phyloP scores from a whole-genome alignment of 2,329 filamentous ascomycete species.

The Aspergillus neoniger region DNA sequence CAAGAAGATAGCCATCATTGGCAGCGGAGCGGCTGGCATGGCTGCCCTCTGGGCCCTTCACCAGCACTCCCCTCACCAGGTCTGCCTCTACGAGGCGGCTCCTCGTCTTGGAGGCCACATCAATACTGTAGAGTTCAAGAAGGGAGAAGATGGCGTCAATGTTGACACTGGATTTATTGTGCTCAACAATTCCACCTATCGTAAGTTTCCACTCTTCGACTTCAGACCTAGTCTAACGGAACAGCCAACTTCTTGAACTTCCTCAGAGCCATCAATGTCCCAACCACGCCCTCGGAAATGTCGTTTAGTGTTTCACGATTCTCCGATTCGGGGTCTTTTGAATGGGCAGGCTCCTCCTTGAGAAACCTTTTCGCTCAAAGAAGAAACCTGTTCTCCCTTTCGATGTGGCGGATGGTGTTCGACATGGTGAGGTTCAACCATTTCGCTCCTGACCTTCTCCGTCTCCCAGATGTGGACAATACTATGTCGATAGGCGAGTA shows the following conservation, averaged over 20 bases:
- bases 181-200: slow-evolving; percentile 9
- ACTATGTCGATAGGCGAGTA: slow-evolving; percentile 8
- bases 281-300: slow-evolving; percentile 8
- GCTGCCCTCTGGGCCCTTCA: slow-evolving; percentile 8
- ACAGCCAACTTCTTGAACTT: slow-evolving; percentile 11
- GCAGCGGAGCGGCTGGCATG: slow-evolving; percentile 7
- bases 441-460: slow-evolving; percentile 7
- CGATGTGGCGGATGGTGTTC: slow-evolving; percentile 12
- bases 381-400: background rate
- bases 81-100: slow-evolving; percentile 6
- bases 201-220: background rate
- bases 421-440: slow-evolving; percentile 11
- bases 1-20: slow-evolving; percentile 7
- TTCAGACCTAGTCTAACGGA: background rate
- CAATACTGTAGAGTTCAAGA: slow-evolving; percentile 5
- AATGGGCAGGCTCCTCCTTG: slow-evolving; percentile 8
- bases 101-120: slow-evolving; percentile 9
- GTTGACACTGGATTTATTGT: slow-evolving; percentile 13
- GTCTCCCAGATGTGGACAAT: background rate
- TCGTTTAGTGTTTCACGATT: slow-evolving; percentile 8
- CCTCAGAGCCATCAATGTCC: background rate
- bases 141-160: background rate
- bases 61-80: slow-evolving; percentile 3
- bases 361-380: slow-evolving; percentile 3
- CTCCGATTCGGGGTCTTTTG: background rate